Percentiles rank a stretch among this genome's conserved stretches.
Conservation (phyloP, 1,139 yeast species). For the Suhomyces ambrosiae region DNA sequence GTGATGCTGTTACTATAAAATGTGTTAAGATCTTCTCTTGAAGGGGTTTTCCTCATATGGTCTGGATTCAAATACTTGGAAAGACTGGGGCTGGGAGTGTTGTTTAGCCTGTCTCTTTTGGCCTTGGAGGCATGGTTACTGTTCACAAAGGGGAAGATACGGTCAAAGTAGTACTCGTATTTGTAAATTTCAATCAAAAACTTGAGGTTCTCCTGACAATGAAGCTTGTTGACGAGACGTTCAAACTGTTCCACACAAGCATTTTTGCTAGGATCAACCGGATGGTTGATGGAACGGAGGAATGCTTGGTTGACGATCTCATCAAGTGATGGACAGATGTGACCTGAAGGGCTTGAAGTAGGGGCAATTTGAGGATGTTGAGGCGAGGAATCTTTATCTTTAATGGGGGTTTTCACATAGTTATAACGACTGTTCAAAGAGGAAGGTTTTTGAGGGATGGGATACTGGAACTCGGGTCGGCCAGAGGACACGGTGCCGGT, state of each 20-base stretch:
- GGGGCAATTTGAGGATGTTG: background rate
- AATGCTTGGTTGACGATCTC: constrained; percentile 28
- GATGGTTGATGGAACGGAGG: constrained; percentile 20
- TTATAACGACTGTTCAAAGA: constrained; percentile 11
- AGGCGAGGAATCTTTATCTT: too few species aligned
- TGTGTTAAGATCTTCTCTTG: constrained; percentile 12
- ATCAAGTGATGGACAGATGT: constrained; percentile 17
- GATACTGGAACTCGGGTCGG: constrained; percentile 10
- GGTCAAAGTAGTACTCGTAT: constrained; percentile 36
- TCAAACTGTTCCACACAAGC: constrained; percentile 16
- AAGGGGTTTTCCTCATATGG: constrained; percentile 4
- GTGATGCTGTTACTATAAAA: constrained; percentile 13
- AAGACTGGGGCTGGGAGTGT: constrained; percentile 18
- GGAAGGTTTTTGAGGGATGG: constrained; percentile 21
- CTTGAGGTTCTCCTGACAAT: constrained; percentile 49
- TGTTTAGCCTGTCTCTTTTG: constrained; percentile 18
- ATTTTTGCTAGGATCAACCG: constrained; percentile 12
- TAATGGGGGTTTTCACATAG: background rate
- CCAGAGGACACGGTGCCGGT: background rate
- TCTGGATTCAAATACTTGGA: constrained; percentile 7
- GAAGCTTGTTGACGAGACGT: constrained; percentile 23
- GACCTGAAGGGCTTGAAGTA: too few species aligned
- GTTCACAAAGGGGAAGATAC: constrained; percentile 18
- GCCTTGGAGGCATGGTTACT: constrained; percentile 6
- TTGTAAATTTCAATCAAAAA: constrained; percentile 49